Evolutionary conservation across 2,329 filamentous ascomycete species (phyloP).

Genomic region (Penicillium sp.): DNA sequence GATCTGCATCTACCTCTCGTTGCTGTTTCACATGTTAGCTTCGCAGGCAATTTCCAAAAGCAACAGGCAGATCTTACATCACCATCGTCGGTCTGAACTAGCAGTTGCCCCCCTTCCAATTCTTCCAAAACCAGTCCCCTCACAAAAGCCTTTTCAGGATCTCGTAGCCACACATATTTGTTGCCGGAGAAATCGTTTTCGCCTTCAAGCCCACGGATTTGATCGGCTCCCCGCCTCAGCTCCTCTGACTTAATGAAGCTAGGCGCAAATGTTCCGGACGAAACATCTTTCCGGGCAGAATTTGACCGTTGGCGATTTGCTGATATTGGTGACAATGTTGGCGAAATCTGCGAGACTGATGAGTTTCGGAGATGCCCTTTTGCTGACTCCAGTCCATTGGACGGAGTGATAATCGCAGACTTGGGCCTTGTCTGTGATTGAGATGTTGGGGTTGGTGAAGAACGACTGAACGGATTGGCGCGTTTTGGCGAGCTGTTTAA

Average conservation of each 20-base stretch:
- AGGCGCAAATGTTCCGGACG: slow-evolving; percentile 83
- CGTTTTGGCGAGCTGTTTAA: slow-evolving; percentile 64
- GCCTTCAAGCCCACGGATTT: slow-evolving; percentile 72
- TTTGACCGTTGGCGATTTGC: slow-evolving; percentile 48
- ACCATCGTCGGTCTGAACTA: slow-evolving; percentile 92
- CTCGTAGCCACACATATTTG: slow-evolving; percentile 94
- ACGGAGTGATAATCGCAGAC: slow-evolving; percentile 65
- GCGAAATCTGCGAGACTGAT: slow-evolving; percentile 57
- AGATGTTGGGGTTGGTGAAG: slow-evolving; percentile 57
- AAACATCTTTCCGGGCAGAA: slow-evolving; percentile 59
- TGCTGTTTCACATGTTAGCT: slow-evolving; percentile 51
- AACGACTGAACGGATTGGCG: slow-evolving; percentile 72
- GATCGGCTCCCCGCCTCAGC: slow-evolving; percentile 53
- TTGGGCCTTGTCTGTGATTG: slow-evolving; percentile 55
- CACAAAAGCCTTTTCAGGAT: slow-evolving; percentile 79
- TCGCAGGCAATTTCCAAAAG: not conserved
- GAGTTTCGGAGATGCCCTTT: slow-evolving; percentile 61
- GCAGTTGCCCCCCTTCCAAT: slow-evolving; percentile 58
- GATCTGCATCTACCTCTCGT: slow-evolving; percentile 77
- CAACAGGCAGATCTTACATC: slow-evolving; percentile 52
- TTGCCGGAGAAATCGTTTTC: slow-evolving; percentile 99
- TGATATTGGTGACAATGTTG: slow-evolving; percentile 40
- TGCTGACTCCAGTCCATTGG: slow-evolving; percentile 39
- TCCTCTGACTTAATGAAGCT: slow-evolving; percentile 92
- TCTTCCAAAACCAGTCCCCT: slow-evolving; percentile 90